Evolutionary conservation across 225 moss, liverwort and hornwort species (phyloP), one percentile per base, ranked within the genome.

Genomic region (Antitrichia curtipendula): DNA sequence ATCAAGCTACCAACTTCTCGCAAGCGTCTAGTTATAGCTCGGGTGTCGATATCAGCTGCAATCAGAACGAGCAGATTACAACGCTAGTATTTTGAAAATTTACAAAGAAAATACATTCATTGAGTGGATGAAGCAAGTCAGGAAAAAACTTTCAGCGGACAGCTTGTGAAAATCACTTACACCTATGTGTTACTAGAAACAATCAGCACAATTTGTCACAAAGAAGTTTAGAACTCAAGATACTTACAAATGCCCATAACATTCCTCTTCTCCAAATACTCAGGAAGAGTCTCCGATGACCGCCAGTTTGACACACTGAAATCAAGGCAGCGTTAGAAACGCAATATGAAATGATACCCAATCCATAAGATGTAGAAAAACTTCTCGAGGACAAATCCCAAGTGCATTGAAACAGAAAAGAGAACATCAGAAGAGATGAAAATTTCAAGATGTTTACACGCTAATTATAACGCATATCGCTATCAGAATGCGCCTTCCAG

Each of bases 161-260:
- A 87, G 64, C 75, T 47, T 40, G 62, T 74, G 50, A 25, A 80
- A 84, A 86, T 28, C 72, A 64, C 78, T 29, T 64, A 82, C 62
- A 86, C 56, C 41, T 57, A 20, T 4, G 21, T 32, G 23, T 23
- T 45, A 57, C 78, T 63, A 71, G 45, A 84, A 65, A 86, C n/a
- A 40, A 80, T 81, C 81, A 82, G 76, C 56, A 86, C 59, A 63
- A 62, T 54, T 57, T 66, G 32, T 59, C 54, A 73, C 57, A 86
- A 40, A 75, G n/a, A 81, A 11, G 56, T 82, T 53, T 16, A 53
- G 27, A 34, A n/a, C 76, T 87, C 79, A 52, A 79, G 40, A 58
- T 41, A 92, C 96, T 94, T 93, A 99, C 98, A 93, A 38, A 99
- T 97, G 76, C 99, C 97, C 94, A 99, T 95, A 54, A 99, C 95